These are phyloP conservation scores for Adenanthera pavonina DNA, from an alignment of 306 rosid species.

Conservation along the genomic window DNA sequence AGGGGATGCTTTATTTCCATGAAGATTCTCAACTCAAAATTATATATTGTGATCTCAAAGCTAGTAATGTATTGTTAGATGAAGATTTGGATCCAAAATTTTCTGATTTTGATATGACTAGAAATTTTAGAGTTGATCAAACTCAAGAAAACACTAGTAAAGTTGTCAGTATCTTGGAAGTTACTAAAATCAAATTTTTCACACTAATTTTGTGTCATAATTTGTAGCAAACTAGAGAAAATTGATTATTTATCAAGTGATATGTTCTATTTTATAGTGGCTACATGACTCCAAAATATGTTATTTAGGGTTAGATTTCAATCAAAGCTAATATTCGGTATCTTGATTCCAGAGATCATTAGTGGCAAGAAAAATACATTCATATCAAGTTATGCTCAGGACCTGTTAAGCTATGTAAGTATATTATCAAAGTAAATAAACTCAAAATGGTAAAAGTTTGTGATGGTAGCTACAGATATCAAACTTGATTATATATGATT, in stretches of 20 bases:
- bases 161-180: not conserved
- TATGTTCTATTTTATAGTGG: not conserved
- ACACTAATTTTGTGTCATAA: not conserved
- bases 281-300: not conserved
- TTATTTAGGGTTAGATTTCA: not conserved
- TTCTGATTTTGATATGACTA: not conserved
- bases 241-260: not conserved
- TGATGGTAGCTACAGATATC: not conserved
- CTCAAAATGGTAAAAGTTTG: not conserved
- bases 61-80: not conserved
- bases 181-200: not conserved
- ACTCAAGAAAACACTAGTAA: not conserved
- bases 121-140: not conserved
- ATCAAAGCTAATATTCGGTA: not conserved
- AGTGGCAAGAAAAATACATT: not conserved
- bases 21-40: not conserved
- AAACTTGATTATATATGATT: not conserved
- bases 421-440: not conserved
- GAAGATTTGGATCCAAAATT: not conserved
- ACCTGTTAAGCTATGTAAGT: not conserved
- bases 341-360: not conserved
- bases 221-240: not conserved
- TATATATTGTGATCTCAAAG: not conserved
- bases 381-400: not conserved
- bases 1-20: not conserved